phyloP scores from a whole-genome alignment of 108 stramenopile genomes.

The Mediolabrus comicus region DNA sequence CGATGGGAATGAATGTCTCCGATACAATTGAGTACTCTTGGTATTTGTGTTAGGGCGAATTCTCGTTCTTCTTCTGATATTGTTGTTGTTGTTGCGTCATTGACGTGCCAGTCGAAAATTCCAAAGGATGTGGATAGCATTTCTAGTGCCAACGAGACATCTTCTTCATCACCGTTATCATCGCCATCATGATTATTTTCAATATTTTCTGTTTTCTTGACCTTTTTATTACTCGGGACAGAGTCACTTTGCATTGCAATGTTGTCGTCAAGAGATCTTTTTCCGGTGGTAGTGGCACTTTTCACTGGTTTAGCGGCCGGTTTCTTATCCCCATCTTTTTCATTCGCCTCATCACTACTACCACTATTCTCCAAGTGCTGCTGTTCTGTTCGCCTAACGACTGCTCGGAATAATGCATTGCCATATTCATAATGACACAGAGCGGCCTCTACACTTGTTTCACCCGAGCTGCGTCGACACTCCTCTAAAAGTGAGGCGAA shows the following conservation, averaged over 20 bases:
- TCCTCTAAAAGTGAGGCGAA: conserved; percentile 73
- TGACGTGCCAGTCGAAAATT: conserved; percentile 53
- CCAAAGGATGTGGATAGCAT: conserved; percentile 77
- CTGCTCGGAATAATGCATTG: conserved; percentile 68
- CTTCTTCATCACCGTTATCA: conserved; percentile 35
- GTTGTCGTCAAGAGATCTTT: conserved; percentile 27
- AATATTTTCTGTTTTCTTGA: neutral
- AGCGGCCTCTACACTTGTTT: conserved; percentile 58
- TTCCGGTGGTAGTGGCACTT: conserved; percentile 46
- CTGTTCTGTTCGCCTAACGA: neutral
- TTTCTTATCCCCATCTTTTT: conserved; percentile 9
- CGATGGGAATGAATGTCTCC: conserved; percentile 63
- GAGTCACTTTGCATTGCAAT: conserved; percentile 2
- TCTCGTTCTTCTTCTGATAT: conserved; percentile 5
- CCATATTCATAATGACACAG: conserved; percentile 83
- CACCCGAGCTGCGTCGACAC: conserved; percentile 38
- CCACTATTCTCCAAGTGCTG: conserved; percentile 2
- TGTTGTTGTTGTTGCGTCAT: conserved; percentile 2
- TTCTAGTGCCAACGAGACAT: conserved; percentile 64
- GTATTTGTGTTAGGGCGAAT: conserved; percentile 60
- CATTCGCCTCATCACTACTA: conserved; percentile 1
- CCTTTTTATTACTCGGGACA: neutral
- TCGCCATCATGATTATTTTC: conserved; percentile 8
- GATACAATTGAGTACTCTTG: conserved; percentile 63
- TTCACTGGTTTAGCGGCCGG: conserved; percentile 12